Conservation (phyloP, 352 stramenopile genomes). For the Lagenidium giganteum region DNA sequence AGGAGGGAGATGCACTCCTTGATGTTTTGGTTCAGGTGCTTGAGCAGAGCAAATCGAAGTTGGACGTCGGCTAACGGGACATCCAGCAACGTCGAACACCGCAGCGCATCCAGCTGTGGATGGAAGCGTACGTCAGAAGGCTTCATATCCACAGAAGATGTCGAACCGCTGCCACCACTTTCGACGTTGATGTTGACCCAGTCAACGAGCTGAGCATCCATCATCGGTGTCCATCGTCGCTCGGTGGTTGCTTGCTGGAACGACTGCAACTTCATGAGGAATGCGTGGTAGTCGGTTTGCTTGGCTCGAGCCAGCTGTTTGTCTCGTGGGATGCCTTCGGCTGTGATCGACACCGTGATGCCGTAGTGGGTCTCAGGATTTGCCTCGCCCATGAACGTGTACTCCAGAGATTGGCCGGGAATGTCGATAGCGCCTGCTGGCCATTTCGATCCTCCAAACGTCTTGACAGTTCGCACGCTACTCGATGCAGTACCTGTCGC, state of each 20-base stretch:
- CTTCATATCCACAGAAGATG: conserved; percentile 54
- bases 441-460: conserved; percentile 44
- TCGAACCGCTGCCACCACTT: conserved; percentile 8
- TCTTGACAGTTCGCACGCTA: conserved; percentile 27
- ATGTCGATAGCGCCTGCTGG: conserved; percentile 42
- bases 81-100: conserved; percentile 64
- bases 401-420: conserved; percentile 57
- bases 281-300: no score
- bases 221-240: conserved; percentile 43
- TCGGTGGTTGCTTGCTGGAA: not conserved
- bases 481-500: conserved; percentile 10
- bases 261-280: conserved; percentile 22
- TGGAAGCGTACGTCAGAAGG: conserved; percentile 70
- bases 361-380: conserved; percentile 55
- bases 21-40: conserved; percentile 76
- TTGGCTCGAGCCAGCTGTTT: conserved; percentile 54
- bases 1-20: conserved; percentile 64
- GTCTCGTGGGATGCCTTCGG: conserved; percentile 51
- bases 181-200: conserved; percentile 85
- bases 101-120: conserved; percentile 58
- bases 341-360: conserved; percentile 50
- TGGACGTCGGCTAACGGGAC: conserved; percentile 53
- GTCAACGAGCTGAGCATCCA: conserved; percentile 84
- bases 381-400: conserved; percentile 46
- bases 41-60: conserved; percentile 74